Evolutionary conservation across 176 grass and related monocot genomes (phyloP).

Genomic region (Chrysopogon serrulatus): DNA sequence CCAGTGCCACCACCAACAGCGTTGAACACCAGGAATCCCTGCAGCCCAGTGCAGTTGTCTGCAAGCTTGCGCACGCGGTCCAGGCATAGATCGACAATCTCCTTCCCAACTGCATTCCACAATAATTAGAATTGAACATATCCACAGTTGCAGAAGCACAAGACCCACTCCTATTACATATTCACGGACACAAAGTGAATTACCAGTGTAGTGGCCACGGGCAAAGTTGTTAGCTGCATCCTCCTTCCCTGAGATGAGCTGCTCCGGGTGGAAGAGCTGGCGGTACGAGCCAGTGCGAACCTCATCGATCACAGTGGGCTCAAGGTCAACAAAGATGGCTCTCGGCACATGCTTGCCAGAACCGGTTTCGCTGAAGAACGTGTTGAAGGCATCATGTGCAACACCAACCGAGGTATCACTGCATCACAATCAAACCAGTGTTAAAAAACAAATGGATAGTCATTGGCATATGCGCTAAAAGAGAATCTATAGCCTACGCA

Average conservation of each 20-base stretch:
- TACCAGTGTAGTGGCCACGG: constrained; percentile 93
- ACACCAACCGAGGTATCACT: constrained; percentile 66
- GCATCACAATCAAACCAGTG: constrained; percentile 6
- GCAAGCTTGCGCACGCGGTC: constrained; percentile 91
- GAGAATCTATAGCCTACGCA: neutral
- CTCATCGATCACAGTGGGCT: constrained; percentile 93
- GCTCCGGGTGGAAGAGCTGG: constrained; percentile 92
- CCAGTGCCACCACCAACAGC: constrained; percentile 95
- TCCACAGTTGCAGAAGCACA: neutral
- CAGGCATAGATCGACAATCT: constrained; percentile 89
- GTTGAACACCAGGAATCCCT: constrained; percentile 95
- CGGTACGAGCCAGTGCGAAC: constrained; percentile 77
- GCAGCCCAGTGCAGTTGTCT: constrained; percentile 95
- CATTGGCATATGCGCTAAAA: neutral
- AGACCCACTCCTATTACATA: neutral
- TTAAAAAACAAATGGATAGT: neutral
- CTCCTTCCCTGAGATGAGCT: constrained; percentile 93
- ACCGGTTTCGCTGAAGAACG: constrained; percentile 91
- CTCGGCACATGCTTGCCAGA: constrained; percentile 87
- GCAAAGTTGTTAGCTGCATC: constrained; percentile 97
- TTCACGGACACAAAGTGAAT: neutral
- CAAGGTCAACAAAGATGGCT: constrained; percentile 93
- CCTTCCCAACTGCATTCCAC: constrained; percentile 75
- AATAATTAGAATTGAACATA: constrained; percentile 5
- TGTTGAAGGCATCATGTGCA: constrained; percentile 88